These are phyloP conservation scores for Pythium periplocum DNA, from an alignment of 352 stramenopile species.

Conservation along the genomic window DNA sequence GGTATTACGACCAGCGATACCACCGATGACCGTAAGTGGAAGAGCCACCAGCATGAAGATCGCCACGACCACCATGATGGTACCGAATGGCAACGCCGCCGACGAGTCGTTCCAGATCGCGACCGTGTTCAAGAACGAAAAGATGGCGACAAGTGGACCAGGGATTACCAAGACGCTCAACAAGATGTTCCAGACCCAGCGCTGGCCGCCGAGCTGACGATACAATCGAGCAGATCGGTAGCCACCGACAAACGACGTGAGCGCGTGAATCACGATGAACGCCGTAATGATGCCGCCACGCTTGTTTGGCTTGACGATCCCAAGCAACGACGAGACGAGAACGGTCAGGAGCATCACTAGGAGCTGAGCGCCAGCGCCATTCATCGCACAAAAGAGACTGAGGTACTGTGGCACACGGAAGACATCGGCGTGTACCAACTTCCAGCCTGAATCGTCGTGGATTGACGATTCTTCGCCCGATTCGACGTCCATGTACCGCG, in stretches of 20 bases:
- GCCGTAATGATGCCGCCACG: slow-evolving; percentile 91
- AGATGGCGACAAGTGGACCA: slow-evolving; percentile 86
- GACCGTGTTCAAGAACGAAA: slow-evolving; percentile 94
- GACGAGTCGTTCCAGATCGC: slow-evolving; percentile 94
- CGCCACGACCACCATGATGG: slow-evolving; percentile 92
- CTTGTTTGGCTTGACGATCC: slow-evolving; percentile 92
- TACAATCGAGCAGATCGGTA: slow-evolving; percentile 93
- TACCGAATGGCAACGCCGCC: slow-evolving; percentile 93
- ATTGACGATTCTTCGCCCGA: slow-evolving; percentile 75
- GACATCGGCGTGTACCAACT: slow-evolving; percentile 95
- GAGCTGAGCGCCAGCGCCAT: slow-evolving; percentile 92
- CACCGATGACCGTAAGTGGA: slow-evolving; percentile 92
- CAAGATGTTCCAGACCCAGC: slow-evolving; percentile 95
- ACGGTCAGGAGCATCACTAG: slow-evolving; percentile 91
- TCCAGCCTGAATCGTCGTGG: slow-evolving; percentile 97
- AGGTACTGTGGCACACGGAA: slow-evolving; percentile 92
- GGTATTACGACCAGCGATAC: slow-evolving; percentile 93
- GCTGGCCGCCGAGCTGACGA: slow-evolving; percentile 90
- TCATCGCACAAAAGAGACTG: slow-evolving; percentile 90
- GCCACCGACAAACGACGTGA: slow-evolving; percentile 92
- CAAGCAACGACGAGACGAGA: slow-evolving; percentile 88
- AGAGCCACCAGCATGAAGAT: slow-evolving; percentile 92
- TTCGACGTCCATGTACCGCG: slow-evolving; percentile 95
- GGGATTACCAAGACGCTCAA: slow-evolving; percentile 91
- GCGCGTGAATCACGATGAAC: slow-evolving; percentile 92